Base-by-base conservation (phyloP, 805 yeast genomes). In the Hanseniaspora clermontiae region DNA sequence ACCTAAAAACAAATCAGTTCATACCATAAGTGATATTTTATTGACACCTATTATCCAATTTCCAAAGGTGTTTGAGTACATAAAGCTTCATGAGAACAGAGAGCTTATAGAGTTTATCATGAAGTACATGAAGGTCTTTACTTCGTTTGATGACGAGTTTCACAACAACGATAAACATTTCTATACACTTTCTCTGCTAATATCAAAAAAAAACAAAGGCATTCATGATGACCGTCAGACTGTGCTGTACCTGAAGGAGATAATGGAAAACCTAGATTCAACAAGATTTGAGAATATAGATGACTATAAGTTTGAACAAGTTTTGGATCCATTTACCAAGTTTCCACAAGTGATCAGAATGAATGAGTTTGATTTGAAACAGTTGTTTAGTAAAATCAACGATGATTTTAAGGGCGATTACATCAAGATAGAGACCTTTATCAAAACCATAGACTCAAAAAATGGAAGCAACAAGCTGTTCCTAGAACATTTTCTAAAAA, bases 281-380 rank as follows among this genome's bases (percentile, higher is more conserved):
- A 6, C 20, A 4, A 17, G 4, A 17, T 20, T 31, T 19, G 49
- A 46, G n/a, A 14, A 11, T 27, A 20, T 34, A 34, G 39, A 32
- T 17, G 17, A 46, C 6, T 45, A 29, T 31, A 46, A 34, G 8
- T 46, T 34, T 34, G 40, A 46, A 7, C 40, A 19, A 12, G 17
- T 46, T 6, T 27, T 53, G 20, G 57, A 53, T 46, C 51, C 57
- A 5, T 19, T 45, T 10, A 39, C n/a, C 7, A 39, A 46, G 32
- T 46, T 46, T 5, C 57, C 57, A 8, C 51, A 46, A 20, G 40
- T 53, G 6, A n/a, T 53, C 9, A 46, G 32, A 32, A 17, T 39
- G 12, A 53, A 53, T 32, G 57, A 53, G 14, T 46, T 37, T 39
- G 57, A 53, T 27, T 24, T 53, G 9, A 45, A 46, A 17, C n/a